Evolutionary conservation across 495 filamentous ascomycete species (phyloP), one percentile per base, ranked within the genome.

Genomic region (Penicillium odoratum): DNA sequence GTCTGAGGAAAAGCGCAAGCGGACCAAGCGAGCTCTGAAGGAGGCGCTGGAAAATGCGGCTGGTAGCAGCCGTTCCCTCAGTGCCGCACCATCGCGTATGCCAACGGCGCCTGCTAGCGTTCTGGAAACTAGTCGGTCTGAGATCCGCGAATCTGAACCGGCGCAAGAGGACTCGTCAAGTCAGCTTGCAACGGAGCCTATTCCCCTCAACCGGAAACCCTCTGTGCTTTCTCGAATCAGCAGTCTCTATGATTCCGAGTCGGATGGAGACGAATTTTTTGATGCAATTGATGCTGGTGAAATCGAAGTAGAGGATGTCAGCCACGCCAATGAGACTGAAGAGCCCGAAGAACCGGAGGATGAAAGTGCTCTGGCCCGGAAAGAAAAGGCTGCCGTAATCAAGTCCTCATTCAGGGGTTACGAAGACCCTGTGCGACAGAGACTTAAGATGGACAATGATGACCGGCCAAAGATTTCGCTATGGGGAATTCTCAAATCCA

Each of bases 401-500:
- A 80, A 78, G 51, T 80, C 82, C 29, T 92, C 92, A 11, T 97
- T 91, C 78, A 85, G 78, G 51, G 94, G 94, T 4, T 98, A 98
- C 63, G 95, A 98, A 66, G 89, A 94, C 65, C 88, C 90, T 25
- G 75, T 92, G 5, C 80, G 94, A 42, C 79, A 81, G 60, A 85
- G 79, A 58, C 76, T 98, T 48, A 92, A 91, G 71, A 86, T 98
- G 82, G 95, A 97, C 69, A 86, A 86, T 49, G 94, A 98, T 69
- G 83, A 98, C 66, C 76, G 94, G 62, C 94, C 94, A 0, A 97
- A 89, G 78, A 94, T 98, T 44, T 93, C 89, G 25, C 83, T 98
- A 42, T 98, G 94, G 94, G 87, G 88, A 56, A 97, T 98, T 59
- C 74, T 98, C 48, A 98, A 98, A 78, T 98, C 94, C 42, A 98